These are phyloP conservation scores for Neurospora sp. DNA, from an alignment of 495 filamentous ascomycete species.

Conservation along the genomic window DNA sequence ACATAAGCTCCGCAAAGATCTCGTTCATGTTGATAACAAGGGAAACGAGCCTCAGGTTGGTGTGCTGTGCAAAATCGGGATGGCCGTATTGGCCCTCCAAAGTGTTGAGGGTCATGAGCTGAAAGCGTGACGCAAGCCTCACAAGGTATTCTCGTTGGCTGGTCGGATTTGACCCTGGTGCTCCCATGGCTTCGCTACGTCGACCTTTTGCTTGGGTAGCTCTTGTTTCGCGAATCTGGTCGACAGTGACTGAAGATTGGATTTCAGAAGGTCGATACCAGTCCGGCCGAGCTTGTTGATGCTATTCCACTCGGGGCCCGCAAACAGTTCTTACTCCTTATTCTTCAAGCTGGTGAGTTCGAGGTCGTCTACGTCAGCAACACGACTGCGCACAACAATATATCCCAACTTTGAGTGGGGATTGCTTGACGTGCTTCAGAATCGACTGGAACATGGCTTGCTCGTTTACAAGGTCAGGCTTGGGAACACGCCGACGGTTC, in stretches of 20 bases:
- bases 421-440: not conserved
- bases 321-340: not conserved
- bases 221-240: not conserved
- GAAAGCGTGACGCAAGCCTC: not conserved
- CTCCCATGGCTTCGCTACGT: not conserved
- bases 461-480: not conserved
- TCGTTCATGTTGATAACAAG: not conserved
- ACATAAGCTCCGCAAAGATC: not conserved
- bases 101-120: not conserved
- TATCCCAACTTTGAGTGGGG: not conserved
- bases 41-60: not conserved
- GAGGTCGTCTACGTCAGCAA: not conserved
- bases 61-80: not conserved
- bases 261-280: not conserved
- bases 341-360: not conserved
- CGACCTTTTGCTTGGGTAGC: not conserved
- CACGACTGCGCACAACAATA: not conserved
- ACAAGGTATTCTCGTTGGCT: not conserved
- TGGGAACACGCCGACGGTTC: not conserved
- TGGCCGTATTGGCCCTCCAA: not conserved
- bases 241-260: not conserved
- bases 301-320: not conserved
- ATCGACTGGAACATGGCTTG: not conserved
- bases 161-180: not conserved
- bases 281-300: not conserved